Base-by-base conservation (phyloP, 257 asterid species). In the Ilex asprella region DNA sequence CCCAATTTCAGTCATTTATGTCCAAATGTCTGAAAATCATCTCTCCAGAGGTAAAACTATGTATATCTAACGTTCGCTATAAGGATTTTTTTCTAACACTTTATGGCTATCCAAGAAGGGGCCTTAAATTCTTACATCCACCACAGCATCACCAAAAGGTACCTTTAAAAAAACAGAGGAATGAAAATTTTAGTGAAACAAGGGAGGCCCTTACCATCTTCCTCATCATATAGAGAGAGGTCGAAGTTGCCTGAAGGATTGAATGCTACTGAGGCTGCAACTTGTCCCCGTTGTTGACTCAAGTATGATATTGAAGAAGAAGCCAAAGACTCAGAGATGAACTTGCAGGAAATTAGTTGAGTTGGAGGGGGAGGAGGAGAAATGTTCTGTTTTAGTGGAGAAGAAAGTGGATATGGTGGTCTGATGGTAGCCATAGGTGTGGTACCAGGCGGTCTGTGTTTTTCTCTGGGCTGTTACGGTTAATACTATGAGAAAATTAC, bases 211-310 rank as follows among this genome's bases (percentile, higher is more conserved):
- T 59, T 63, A 80, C 80, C 62, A 6, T 71, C 68, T 70, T 85
- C 84, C 6, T 81, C 93, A 5, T 89, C 95, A 64, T 49, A 81
- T 0, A 89, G 60, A 47, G 97, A 67, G 52, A 89, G 83, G 78
- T 89, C 91, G 68, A 62, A 80, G 63, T 78, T 79, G 10, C 97
- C 95, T 1, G 94, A 78, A 10, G 97, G 95, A 81, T 89, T 82
- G 70, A 79, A 86, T 8, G 93, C 77, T n/a, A 89, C 93, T 2
- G 80, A 66, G 46, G 65, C 79, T 47, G 82, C 27, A 67, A 75
- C 65, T 16, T 66, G 76, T 60, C 80, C 68, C 30, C 65, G 79
- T 21, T 65, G 63, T 63, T 56, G 73, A 47, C 13, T 53, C 2
- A 30, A 53, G 16, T 31, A 72, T 27, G n/a, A 60, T 32, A 67